phyloP scores from a whole-genome alignment of 1,284 basidiomycete genomes.

The Ustilago xerochloae region DNA sequence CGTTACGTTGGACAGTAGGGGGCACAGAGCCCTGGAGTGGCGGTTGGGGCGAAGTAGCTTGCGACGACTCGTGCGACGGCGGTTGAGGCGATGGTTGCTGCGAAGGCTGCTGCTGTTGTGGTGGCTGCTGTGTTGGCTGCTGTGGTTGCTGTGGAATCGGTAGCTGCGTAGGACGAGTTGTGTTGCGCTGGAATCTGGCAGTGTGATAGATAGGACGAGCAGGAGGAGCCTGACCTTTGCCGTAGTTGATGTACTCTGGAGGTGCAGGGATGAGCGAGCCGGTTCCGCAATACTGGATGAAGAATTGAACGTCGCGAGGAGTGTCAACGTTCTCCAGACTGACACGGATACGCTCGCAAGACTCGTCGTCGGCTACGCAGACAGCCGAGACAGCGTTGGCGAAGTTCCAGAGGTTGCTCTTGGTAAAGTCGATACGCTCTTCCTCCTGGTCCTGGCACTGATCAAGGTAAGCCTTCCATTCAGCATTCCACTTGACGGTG shows the following conservation, averaged over 20 bases:
- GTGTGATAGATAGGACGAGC: constrained; percentile 48
- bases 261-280: constrained; percentile 64
- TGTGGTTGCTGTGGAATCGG: constrained; percentile 31
- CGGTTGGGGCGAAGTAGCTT: constrained; percentile 18
- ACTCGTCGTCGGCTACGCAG: constrained; percentile 92
- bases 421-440: constrained; percentile 89
- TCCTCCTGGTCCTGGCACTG: constrained; percentile 95
- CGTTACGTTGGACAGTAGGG: constrained; percentile 18
- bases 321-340: constrained; percentile 65
- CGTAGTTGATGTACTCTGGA: constrained; percentile 67
- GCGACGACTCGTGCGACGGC: constrained; percentile 14
- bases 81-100: constrained; percentile 24
- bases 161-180: constrained; percentile 51
- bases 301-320: constrained; percentile 56
- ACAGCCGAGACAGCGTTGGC: constrained; percentile 95
- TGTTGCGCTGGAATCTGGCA: constrained; percentile 62
- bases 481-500: constrained; percentile 85
- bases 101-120: constrained; percentile 16
- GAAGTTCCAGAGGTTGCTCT: constrained; percentile 94
- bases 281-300: constrained; percentile 64
- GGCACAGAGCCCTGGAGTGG: constrained; percentile 10
- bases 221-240: constrained; percentile 62
- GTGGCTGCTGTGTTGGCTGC: constrained; percentile 15
- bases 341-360: constrained; percentile 65
- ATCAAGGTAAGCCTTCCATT: constrained; percentile 79